Evolutionary conservation across 805 yeast genomes (phyloP).

Genomic region (Metschnikowia peoriensis): DNA sequence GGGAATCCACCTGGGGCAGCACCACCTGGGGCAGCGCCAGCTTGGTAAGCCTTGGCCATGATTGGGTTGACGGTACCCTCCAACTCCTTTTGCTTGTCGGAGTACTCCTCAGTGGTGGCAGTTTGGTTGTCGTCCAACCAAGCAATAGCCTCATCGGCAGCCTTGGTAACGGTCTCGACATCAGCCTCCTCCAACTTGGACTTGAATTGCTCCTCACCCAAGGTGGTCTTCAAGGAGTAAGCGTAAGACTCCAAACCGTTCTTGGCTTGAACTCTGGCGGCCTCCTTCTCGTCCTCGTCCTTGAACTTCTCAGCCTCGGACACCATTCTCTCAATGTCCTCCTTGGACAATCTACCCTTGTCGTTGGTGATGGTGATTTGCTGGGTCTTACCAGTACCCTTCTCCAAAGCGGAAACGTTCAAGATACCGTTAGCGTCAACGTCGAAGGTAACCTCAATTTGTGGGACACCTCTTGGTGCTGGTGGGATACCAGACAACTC

Average conservation of each 20-base stretch:
- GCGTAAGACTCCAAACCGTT: conserved; percentile 94
- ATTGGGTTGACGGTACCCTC: conserved; percentile 95
- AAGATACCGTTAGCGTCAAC: conserved; percentile 96
- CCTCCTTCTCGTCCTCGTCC: conserved; percentile 73
- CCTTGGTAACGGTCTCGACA: conserved; percentile 66
- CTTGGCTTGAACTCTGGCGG: conserved; percentile 89
- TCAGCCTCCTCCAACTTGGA: conserved; percentile 61
- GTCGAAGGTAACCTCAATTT: conserved; percentile 96
- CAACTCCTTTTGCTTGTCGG: conserved; percentile 92
- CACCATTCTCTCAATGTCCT: conserved; percentile 97
- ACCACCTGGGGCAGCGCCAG: conserved; percentile 79
- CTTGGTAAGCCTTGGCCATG: conserved; percentile 95
- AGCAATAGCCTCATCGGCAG: conserved; percentile 78
- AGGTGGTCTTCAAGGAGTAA: conserved; percentile 74
- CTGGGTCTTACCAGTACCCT: conserved; percentile 97
- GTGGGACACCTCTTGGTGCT: conserved; percentile 98
- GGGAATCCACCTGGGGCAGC: conserved; percentile 52
- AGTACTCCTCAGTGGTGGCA: conserved; percentile 88
- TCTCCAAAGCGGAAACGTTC: conserved; percentile 94
- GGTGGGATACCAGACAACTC: conserved; percentile 97
- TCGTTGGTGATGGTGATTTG: conserved; percentile 98
- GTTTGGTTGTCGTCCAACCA: conserved; percentile 96
- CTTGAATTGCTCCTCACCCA: conserved; percentile 67
- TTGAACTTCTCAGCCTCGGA: conserved; percentile 88
- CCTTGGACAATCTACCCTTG: conserved; percentile 97